phyloP scores from a whole-genome alignment of 2,329 filamentous ascomycete species.

The Microcyclospora tardicrescens region DNA sequence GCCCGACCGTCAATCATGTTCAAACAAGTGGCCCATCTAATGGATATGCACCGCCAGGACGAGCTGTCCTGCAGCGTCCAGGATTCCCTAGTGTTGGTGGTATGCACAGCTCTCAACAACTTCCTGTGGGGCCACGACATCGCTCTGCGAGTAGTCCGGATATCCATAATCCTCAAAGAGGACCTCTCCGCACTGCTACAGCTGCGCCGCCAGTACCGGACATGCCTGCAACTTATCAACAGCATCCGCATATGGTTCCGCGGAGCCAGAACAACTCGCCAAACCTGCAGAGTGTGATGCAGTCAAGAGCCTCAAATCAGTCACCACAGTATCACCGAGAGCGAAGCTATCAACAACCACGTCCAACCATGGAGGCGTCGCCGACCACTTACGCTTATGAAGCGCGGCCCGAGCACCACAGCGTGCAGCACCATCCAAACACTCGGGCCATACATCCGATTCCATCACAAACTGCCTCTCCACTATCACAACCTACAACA shows the following conservation, averaged over 20 bases:
- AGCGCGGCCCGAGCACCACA: slow-evolving; percentile 5
- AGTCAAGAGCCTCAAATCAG: slow-evolving; percentile 53
- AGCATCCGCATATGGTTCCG: slow-evolving; percentile 32
- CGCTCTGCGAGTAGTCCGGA: slow-evolving; percentile 92
- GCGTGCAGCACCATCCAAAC: slow-evolving; percentile 10
- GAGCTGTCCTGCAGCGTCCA: slow-evolving; percentile 53
- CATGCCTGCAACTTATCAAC: slow-evolving; percentile 19
- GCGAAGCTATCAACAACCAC: slow-evolving; percentile 24
- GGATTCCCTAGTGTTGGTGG: slow-evolving; percentile 46
- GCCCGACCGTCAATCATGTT: slow-evolving; percentile 28
- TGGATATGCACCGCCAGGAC: slow-evolving; percentile 47
- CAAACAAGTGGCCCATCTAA: slow-evolving; percentile 37
- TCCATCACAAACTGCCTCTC: slow-evolving; percentile 19
- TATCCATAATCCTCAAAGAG: slow-evolving; percentile 57
- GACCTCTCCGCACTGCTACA: slow-evolving; percentile 45
- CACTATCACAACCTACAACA: slow-evolving; percentile 15
- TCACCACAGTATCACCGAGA: slow-evolving; percentile 57
- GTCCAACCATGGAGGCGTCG: slow-evolving; percentile 9
- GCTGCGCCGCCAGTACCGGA: slow-evolving; percentile 23
- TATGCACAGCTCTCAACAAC: slow-evolving; percentile 45
- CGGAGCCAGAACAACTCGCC: slow-evolving; percentile 77
- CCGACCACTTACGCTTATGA: slow-evolving; percentile 8
- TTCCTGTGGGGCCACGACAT: slow-evolving; percentile 43
- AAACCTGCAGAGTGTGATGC: slow-evolving; percentile 42
- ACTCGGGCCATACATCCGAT: slow-evolving; percentile 29